phyloP scores from a whole-genome alignment of 495 filamentous ascomycete species.

The Penicillium alfredii region DNA sequence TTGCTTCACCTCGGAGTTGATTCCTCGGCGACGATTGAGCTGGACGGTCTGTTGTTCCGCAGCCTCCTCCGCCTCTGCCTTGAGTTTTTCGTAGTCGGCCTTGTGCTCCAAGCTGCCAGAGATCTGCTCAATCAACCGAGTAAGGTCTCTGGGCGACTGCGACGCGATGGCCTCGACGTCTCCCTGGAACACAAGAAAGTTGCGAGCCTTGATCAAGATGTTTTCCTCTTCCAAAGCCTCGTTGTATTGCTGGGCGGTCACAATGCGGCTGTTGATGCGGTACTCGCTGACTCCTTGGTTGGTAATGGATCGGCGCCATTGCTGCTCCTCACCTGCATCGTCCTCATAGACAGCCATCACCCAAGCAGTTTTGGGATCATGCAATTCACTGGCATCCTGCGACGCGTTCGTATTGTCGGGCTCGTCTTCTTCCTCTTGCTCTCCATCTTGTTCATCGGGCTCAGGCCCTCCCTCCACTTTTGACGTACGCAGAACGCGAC shows the following conservation, averaged over 20 bases:
- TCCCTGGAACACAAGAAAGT: constrained; percentile 97
- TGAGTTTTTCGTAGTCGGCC: constrained; percentile 84
- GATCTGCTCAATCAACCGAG: constrained; percentile 92
- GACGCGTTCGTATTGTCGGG: constrained; percentile 32
- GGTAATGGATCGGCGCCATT: constrained; percentile 94
- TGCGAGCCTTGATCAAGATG: constrained; percentile 94
- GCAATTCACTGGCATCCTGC: constrained; percentile 48
- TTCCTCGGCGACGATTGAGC: constrained; percentile 79
- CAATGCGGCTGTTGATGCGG: constrained; percentile 86
- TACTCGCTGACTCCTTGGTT: constrained; percentile 87
- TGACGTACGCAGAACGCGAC: constrained; percentile 83
- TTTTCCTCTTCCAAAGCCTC: constrained; percentile 88
- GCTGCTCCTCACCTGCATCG: constrained; percentile 89
- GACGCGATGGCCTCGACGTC: constrained; percentile 98
- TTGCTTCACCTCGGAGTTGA: constrained; percentile 97
- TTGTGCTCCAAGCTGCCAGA: constrained; percentile 95
- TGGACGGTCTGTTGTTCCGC: constrained; percentile 82
- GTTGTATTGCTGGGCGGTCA: constrained; percentile 89
- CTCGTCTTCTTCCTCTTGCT: constrained; percentile 34
- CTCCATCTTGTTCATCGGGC: constrained; percentile 47
- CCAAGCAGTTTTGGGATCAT: constrained; percentile 90
- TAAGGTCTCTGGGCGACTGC: constrained; percentile 90
- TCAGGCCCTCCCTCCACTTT: constrained; percentile 78
- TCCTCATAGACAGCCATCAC: constrained; percentile 99
- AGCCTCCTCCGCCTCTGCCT: constrained; percentile 78